phyloP scores from a whole-genome alignment of 2,329 filamentous ascomycete species.

The Bipolaris zeicola region DNA sequence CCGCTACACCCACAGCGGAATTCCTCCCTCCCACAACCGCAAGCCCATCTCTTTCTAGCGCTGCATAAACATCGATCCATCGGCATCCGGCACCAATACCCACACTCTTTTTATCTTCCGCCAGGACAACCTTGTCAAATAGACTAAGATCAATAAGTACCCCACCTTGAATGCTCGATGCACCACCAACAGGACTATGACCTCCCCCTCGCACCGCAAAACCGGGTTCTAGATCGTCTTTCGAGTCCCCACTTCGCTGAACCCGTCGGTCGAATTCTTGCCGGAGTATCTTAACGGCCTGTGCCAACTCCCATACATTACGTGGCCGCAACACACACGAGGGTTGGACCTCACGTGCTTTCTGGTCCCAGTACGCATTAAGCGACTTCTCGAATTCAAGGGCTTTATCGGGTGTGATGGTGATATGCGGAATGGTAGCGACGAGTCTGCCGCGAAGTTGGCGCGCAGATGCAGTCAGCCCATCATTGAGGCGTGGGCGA shows the following conservation, averaged over 20 bases:
- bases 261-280: constrained; percentile 34
- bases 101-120: constrained; percentile 13
- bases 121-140: constrained; percentile 18
- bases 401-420: constrained; percentile 14
- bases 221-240: constrained; percentile 3
- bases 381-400: constrained; percentile 14
- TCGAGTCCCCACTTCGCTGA: not conserved
- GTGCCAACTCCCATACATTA: constrained; percentile 35
- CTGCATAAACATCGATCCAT: constrained; percentile 25
- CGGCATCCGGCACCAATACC: constrained; percentile 26
- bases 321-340: constrained; percentile 40
- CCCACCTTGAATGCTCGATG: constrained; percentile 29
- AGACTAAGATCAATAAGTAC: constrained; percentile 25
- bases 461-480: constrained; percentile 11
- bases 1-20: constrained; percentile 36
- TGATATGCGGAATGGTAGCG: constrained; percentile 16
- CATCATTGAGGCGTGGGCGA: constrained; percentile 2
- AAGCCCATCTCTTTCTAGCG: constrained; percentile 22
- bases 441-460: constrained; percentile 18
- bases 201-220: constrained; percentile 59
- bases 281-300: constrained; percentile 37
- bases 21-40: constrained; percentile 32
- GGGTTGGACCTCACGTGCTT: constrained; percentile 42
- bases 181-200: constrained; percentile 36
- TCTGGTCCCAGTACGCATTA: constrained; percentile 41